Conservation (phyloP, 805 yeast species). For the Yamadazyma takamatsuzukensis region DNA sequence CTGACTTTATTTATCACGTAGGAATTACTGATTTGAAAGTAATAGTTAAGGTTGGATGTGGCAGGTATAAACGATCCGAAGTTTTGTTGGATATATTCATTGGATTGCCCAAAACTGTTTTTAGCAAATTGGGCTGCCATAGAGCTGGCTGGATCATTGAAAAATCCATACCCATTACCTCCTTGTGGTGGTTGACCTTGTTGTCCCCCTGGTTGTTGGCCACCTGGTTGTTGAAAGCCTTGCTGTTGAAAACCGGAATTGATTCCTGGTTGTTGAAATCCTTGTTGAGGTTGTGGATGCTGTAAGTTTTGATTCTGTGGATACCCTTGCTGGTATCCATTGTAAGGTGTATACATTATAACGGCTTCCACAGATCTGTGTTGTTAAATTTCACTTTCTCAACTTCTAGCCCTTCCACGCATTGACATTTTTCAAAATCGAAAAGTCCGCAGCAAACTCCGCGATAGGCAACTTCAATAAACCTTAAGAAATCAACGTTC, state of each 20-base stretch:
- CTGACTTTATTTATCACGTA: conserved; percentile 75
- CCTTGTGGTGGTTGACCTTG: conserved; percentile 14
- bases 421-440: too few relatives aligned
- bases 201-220: conserved; percentile 15
- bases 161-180: too few relatives aligned
- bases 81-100: conserved; percentile 73
- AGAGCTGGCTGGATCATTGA: conserved; percentile 76
- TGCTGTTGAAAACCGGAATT: conserved; percentile 37
- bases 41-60: conserved; percentile 65
- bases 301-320: conserved; percentile 16
- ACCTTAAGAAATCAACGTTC: too few relatives aligned
- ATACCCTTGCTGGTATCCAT: conserved; percentile 6
- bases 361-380: too few relatives aligned
- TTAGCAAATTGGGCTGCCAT: conserved; percentile 89
- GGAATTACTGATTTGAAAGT: conserved; percentile 86
- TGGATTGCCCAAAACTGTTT: conserved; percentile 77
- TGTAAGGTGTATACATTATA: conserved; percentile 39
- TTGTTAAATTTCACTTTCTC: too few relatives aligned
- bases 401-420: too few relatives aligned
- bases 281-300: conserved; percentile 32
- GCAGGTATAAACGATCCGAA: conserved; percentile 49
- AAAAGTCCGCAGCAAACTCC: too few relatives aligned
- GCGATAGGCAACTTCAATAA: too few relatives aligned
- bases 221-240: conserved; percentile 13
- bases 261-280: conserved; percentile 31